A percentile compares a stretch with the other conserved stretches of the same genome.
Evolutionary conservation across 768 basidiomycete species (phyloP).

Genomic region (Suillus decipiens): DNA sequence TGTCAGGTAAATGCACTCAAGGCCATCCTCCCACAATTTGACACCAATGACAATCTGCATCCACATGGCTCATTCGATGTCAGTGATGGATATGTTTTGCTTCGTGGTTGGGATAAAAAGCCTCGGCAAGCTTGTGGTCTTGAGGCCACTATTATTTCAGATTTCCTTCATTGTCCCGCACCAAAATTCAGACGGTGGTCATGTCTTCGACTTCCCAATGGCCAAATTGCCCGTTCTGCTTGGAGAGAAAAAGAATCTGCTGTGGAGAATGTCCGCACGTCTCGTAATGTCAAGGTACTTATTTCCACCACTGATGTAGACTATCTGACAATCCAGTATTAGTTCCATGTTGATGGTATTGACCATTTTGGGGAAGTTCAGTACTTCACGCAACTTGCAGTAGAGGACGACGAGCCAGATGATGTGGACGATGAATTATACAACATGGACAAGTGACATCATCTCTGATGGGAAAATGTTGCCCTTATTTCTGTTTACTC

Average conservation of each 20-base stretch:
- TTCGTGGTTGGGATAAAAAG: not conserved
- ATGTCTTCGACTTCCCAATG: slow-evolving; percentile 24
- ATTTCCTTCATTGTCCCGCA: not conserved
- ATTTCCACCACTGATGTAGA: not conserved
- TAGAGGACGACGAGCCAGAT: not conserved
- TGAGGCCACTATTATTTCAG: not conserved
- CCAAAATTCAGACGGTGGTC: slow-evolving; percentile 18
- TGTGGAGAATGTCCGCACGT: slow-evolving; percentile 23
- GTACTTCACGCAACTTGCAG: not conserved
- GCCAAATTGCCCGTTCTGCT: slow-evolving; percentile 21
- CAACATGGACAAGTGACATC: not conserved
- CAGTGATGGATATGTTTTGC: not conserved
- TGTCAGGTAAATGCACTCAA: slow-evolving; percentile 23
- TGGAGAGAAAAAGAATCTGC: slow-evolving; percentile 29
- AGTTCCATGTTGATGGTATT: not conserved
- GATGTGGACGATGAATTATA: not conserved
- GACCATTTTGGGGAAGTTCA: not conserved
- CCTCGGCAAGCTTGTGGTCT: not conserved
- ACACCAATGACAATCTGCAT: not conserved
- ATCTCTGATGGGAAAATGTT: not conserved
- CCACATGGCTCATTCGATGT: not conserved
- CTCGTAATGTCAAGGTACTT: slow-evolving; percentile 37
- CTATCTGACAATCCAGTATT: not conserved
- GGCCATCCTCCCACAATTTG: slow-evolving; percentile 17
- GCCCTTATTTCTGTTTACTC: not conserved